Evolutionary conservation across 768 basidiomycete genomes (phyloP).

Genomic region (Tricholoma sp.): DNA sequence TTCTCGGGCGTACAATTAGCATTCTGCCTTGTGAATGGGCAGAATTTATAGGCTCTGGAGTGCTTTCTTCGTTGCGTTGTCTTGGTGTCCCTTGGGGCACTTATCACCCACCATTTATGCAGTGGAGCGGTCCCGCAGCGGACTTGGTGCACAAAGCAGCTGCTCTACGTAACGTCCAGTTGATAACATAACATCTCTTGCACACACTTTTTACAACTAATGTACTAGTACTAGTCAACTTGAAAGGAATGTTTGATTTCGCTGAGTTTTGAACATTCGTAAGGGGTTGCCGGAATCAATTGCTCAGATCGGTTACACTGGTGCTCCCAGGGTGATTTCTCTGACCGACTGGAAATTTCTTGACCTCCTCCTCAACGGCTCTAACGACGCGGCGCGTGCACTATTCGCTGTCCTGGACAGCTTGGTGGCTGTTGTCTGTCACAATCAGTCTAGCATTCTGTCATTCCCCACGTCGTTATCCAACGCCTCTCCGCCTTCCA

Average conservation of each 20-base stretch:
- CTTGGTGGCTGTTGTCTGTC: not conserved
- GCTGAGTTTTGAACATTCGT: not conserved
- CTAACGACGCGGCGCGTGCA: not conserved
- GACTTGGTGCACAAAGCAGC: constrained; percentile 14
- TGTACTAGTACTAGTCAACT: no score
- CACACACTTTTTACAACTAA: no score
- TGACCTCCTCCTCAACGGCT: not conserved
- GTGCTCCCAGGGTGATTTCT: not conserved
- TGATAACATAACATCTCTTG: constrained; percentile 5
- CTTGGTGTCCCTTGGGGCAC: constrained; percentile 36
- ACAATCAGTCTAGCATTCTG: not conserved
- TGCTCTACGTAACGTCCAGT: constrained; percentile 15
- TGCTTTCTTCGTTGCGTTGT: constrained; percentile 27
- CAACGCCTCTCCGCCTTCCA: not conserved
- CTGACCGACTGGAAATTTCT: not conserved
- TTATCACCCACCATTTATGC: constrained; percentile 32
- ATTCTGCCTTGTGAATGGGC: constrained; percentile 37
- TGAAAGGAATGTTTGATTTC: no score
- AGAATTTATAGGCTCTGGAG: constrained; percentile 31
- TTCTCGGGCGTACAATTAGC: constrained; percentile 36
- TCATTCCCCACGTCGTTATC: not conserved
- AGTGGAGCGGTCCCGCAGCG: constrained; percentile 26
- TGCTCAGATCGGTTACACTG: not conserved
- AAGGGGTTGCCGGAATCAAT: not conserved
- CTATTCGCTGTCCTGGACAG: not conserved